Percentiles rank a stretch among this genome's conserved stretches.
Evolutionary conservation across 306 rosid species (phyloP).

Genomic region (Corylus avellana): DNA sequence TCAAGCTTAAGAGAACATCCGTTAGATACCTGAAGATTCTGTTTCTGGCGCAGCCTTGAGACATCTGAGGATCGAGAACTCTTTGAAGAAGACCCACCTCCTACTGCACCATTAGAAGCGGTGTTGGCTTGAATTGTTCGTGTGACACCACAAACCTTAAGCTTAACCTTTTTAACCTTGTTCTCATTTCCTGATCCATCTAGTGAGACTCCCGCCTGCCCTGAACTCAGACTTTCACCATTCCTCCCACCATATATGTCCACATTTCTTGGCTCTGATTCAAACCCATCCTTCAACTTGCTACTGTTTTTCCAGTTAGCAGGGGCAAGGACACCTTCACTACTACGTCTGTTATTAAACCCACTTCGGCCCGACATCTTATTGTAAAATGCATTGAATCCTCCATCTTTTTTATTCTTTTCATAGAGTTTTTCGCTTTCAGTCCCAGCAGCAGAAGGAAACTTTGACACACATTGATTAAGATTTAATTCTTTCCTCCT

Average conservation of each 20-base stretch:
- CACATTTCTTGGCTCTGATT: slow-evolving; percentile 43
- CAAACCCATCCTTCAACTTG: slow-evolving; percentile 43
- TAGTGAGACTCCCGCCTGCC: slow-evolving; percentile 47
- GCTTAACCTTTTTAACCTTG: slow-evolving; percentile 83
- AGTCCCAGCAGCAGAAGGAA: slow-evolving; percentile 34
- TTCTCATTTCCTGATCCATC: slow-evolving; percentile 68
- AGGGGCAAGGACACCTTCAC: slow-evolving; percentile 92
- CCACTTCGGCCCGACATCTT: slow-evolving; percentile 52
- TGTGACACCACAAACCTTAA: slow-evolving; percentile 77
- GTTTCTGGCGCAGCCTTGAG: slow-evolving; percentile 54
- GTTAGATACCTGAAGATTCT: slow-evolving; percentile 54
- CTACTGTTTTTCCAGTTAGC: slow-evolving; percentile 84
- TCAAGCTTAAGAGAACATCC: slow-evolving; percentile 18
- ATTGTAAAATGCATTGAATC: slow-evolving; percentile 48
- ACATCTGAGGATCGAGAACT: slow-evolving; percentile 52
- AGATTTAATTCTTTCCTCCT: slow-evolving; percentile 76
- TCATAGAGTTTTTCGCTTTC: slow-evolving; percentile 45
- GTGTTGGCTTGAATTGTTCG: slow-evolving; percentile 80
- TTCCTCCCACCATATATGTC: slow-evolving; percentile 53
- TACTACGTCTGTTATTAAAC: slow-evolving; percentile 54
- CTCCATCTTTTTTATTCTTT: slow-evolving; percentile 53
- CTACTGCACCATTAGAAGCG: slow-evolving; percentile 59
- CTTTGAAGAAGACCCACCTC: slow-evolving; percentile 48
- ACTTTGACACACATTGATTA: slow-evolving; percentile 54
- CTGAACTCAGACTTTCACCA: slow-evolving; percentile 51